Percentiles rank a stretch among this genome's conserved stretches.
Conservation (phyloP, 805 yeast species). For the Soucietia sequanensis region DNA sequence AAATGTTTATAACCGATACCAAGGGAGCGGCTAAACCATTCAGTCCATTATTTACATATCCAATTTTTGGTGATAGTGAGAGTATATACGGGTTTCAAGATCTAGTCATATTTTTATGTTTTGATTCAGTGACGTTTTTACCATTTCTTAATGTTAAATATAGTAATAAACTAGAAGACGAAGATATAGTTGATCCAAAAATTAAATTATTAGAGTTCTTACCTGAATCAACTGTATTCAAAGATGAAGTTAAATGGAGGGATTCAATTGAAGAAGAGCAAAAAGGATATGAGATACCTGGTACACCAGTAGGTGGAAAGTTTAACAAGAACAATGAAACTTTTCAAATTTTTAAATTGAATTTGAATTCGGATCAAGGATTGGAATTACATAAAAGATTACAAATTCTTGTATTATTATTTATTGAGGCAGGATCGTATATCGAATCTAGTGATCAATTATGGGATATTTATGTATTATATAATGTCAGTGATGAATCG, state of each 20-base stretch:
- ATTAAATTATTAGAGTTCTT: constrained; percentile 53
- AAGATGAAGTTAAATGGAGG: constrained; percentile 70
- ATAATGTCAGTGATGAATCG: constrained; percentile 18
- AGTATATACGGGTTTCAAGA: constrained; percentile 81
- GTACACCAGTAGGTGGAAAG: constrained; percentile 22
- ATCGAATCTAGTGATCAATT: constrained; percentile 72
- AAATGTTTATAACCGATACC: constrained; percentile 54
- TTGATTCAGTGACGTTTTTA: constrained; percentile 70
- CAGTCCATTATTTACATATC: constrained; percentile 82
- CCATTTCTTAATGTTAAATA: constrained; percentile 69
- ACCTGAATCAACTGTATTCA: constrained; percentile 59
- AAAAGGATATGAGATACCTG: constrained; percentile 41
- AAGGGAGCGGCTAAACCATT: constrained; percentile 58
- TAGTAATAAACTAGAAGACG: constrained; percentile 49
- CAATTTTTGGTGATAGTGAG: constrained; percentile 90
- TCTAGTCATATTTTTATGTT: constrained; percentile 60
- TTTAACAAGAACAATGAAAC: constrained; percentile 33
- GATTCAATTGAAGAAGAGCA: constrained; percentile 51
- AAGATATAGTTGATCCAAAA: constrained; percentile 59
- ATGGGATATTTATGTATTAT: constrained; percentile 76
- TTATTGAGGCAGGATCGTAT: constrained; percentile 91
- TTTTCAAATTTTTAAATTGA: constrained; percentile 53
- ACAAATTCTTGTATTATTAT: constrained; percentile 76
- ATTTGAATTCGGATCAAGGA: constrained; percentile 41
- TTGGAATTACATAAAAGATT: constrained; percentile 61